phyloP scores from a whole-genome alignment of 2,329 filamentous ascomycete genomes.

The Colletotrichum kahawae region DNA sequence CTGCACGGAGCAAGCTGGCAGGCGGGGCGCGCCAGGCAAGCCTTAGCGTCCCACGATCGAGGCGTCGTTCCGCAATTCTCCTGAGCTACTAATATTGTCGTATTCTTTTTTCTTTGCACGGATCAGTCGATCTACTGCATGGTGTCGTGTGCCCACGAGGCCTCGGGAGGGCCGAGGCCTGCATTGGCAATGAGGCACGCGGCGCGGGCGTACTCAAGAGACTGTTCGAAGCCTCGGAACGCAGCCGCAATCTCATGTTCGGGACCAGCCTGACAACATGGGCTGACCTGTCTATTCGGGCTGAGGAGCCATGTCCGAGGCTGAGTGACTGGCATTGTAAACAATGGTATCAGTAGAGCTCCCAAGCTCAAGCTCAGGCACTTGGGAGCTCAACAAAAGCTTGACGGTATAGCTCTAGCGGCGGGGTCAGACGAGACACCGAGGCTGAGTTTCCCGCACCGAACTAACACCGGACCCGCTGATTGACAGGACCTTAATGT shows the following conservation, averaged over 20 bases:
- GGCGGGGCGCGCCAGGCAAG: constrained; percentile 9
- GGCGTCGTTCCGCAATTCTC: constrained; percentile 1
- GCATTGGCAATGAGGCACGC: neutral
- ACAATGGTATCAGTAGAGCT: neutral
- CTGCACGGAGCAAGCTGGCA: constrained; percentile 14
- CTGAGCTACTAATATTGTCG: neutral
- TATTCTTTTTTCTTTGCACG: neutral
- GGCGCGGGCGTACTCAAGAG: neutral
- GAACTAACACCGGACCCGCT: constrained; percentile 1
- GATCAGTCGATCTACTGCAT: neutral
- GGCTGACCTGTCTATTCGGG: neutral
- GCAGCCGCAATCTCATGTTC: constrained; percentile 1
- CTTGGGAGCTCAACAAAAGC: constrained; percentile 9
- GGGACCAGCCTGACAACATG: neutral
- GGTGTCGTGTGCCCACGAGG: neutral
- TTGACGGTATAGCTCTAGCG: neutral
- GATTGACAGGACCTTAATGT: constrained; percentile 15
- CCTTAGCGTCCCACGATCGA: constrained; percentile 17
- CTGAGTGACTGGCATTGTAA: neutral
- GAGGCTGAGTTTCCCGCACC: neutral
- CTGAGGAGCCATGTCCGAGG: neutral
- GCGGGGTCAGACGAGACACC: neutral
- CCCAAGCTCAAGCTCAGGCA: neutral
- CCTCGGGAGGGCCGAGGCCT: neutral
- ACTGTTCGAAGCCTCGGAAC: neutral